Evolutionary conservation across 306 rosid species (phyloP).

Genomic region (Quercus wislizeni): DNA sequence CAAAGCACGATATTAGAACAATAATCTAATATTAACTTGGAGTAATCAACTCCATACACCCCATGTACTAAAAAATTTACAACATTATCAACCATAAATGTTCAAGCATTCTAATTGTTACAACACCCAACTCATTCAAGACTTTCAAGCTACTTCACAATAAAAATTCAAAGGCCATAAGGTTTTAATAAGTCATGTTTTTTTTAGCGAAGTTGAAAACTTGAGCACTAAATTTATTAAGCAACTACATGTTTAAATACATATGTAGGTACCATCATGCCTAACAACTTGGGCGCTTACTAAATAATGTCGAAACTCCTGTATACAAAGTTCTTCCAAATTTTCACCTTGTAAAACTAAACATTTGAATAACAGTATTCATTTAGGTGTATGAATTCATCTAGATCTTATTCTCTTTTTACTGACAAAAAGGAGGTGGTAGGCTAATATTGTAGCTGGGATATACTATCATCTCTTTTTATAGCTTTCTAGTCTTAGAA

Average conservation of each 20-base stretch:
- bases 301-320: neutral
- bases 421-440: neutral
- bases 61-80: neutral
- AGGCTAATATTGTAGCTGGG: neutral
- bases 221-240: no score
- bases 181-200: neutral
- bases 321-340: neutral
- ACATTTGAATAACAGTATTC: neutral
- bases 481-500: neutral
- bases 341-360: neutral
- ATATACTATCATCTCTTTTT: neutral
- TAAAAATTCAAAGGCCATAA: neutral
- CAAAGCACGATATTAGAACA: neutral
- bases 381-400: neutral
- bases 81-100: neutral
- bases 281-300: neutral
- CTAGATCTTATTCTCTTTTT: neutral
- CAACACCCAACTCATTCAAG: neutral
- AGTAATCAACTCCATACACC: neutral
- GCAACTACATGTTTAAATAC: neutral
- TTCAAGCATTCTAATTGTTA: neutral
- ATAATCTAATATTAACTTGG: neutral
- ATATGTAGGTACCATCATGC: neutral
- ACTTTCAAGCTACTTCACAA: neutral
- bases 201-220: neutral